Evolutionary conservation across 176 grass and related monocot genomes (phyloP), one percentile per base, ranked within the genome.

Genomic region (Phyllostachys edulis): DNA sequence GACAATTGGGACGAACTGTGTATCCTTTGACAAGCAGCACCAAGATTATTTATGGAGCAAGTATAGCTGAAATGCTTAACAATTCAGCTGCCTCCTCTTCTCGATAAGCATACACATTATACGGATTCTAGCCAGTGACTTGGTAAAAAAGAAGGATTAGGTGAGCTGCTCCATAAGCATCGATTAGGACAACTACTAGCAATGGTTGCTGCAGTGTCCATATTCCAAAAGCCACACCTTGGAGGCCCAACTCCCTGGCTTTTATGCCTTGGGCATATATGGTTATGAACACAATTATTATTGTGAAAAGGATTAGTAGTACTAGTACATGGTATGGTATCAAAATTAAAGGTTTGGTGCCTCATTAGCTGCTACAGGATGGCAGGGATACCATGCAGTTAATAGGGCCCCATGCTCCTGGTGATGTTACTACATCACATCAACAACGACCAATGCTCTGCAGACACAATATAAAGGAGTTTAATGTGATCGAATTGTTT

Each of bases 91-190:
- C 34, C 52, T 26, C 11, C 16, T 14, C 69, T 55, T 29, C 55
- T n/a, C 45, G 42, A 47, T 27, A 24, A 71, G 7, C 10, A 16
- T 12, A 21, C 42, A 45, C 9, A 71, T 45, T 21, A 71, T 6
- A 3, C 40, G 46, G 21, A 23, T 38, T 46, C 11, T 26, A 46
- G 40, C 20, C 6, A 71, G 9, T 47, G n/a, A 27, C 13, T 27
- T 4, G 9, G 67, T 41, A 42, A 69, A 69, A 69, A 40, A 82
- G 37, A 54, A 64, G 41, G 89, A 87, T 94, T 91, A 84, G 92
- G 86, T 91, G 79, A 84, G 64, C 89, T 78, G 55, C 86, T 89
- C 52, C 78, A 55, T 70, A 42, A 42, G 67, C 67, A 69, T 69
- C 18, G 11, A 23, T 52, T 38, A 42, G 20, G 67, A 38, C 38